Evolutionary conservation across 106 monocot species (phyloP).

Genomic region (Acorus gramineus): DNA sequence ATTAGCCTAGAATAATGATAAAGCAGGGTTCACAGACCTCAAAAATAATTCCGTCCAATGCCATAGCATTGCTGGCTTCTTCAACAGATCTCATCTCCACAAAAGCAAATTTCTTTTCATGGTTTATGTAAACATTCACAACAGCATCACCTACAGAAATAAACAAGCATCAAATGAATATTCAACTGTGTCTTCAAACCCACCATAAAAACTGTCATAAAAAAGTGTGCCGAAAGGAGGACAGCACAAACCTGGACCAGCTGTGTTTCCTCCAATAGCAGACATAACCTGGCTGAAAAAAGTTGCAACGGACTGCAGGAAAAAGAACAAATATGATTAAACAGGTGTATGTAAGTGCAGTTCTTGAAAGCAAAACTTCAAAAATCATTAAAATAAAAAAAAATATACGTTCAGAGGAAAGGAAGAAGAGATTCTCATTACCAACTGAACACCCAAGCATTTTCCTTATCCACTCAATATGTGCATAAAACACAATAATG

Average conservation of each 20-base stretch:
- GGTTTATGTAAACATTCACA: constrained; percentile 95
- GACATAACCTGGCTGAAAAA: constrained; percentile 93
- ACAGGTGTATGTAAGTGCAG: too few species aligned
- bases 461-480: too few species aligned
- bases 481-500: too few species aligned
- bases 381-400: background rate
- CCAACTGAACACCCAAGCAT: too few species aligned
- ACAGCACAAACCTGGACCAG: constrained; percentile 75
- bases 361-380: constrained; percentile 4
- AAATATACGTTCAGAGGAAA: background rate
- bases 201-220: background rate
- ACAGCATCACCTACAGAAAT: constrained; percentile 78
- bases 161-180: background rate
- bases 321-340: background rate
- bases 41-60: constrained; percentile 98
- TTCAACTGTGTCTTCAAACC: background rate
- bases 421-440: background rate
- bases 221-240: background rate
- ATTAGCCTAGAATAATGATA: background rate
- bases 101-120: constrained; percentile 98
- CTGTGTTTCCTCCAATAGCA: constrained; percentile 92
- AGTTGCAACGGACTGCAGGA: constrained; percentile 75
- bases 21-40: constrained; percentile 38
- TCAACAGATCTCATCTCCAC: constrained; percentile 99
- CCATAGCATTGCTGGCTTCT: constrained; percentile 99